Evolutionary conservation across 2,329 filamentous ascomycete genomes (phyloP), one percentile per base, ranked within the genome.

Genomic region (Aspergillus sp.): DNA sequence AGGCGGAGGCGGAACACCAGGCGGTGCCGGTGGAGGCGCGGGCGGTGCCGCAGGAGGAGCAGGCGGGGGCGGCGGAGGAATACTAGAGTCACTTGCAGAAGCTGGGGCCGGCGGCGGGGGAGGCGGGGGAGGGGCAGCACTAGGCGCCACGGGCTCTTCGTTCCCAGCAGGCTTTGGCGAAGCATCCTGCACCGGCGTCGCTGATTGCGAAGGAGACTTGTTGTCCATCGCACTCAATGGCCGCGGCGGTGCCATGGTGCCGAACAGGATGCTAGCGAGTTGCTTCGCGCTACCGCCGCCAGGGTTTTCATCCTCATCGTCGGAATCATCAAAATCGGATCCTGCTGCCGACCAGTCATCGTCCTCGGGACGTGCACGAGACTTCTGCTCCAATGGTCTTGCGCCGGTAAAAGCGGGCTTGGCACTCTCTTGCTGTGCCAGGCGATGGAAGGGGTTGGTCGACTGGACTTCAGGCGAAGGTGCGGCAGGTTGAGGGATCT

Each of bases 381-480:
- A 78, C 54, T 70, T 71, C 43, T 64, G 68, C 39, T 68, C 69
- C 49, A 70, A 50, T 13, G 80, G 74, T 6, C 74, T 69, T 44
- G 76, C 65, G 51, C 74, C 64, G 49, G 75, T 64, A n/a, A 78
- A 74, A 6, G 80, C 74, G 49, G 72, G 73, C 56, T 68, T 75
- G 69, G 66, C 42, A 64, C 67, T 51, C 69, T 73, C 67, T 62
- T 80, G 76, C 53, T 88, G 81, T 4, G 86, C 82, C 64, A 95
- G 82, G 48, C 90, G 86, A 67, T 95, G 88, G 82, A 97, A 98
- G 4, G 93, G 93, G 64, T 98, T 98, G 7, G 88, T 97, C n/a
- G 88, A 90, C 20, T 80, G 77, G 42, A 84, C 78, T 30, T 79
- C 70, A 25, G 65, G 46, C 25, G 63, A 56, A 60, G 74, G 58